Conservation (phyloP, 768 basidiomycete species). For the Lanmaoa pseudosensibilis region DNA sequence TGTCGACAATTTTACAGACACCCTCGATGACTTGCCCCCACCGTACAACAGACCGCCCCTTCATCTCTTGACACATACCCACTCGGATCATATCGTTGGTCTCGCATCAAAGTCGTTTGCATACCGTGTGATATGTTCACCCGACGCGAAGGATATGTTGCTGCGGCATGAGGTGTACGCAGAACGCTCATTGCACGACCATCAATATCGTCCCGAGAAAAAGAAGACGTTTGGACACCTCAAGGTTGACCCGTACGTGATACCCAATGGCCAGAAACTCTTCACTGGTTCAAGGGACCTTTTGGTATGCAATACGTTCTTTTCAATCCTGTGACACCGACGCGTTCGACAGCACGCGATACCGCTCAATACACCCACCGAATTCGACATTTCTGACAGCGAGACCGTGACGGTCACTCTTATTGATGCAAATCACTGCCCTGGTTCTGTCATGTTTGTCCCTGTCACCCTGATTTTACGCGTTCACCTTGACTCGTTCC, state of each 20-base stretch:
- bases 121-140: conserved; percentile 71
- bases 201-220: conserved; percentile 31
- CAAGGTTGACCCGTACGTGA: conserved; percentile 50
- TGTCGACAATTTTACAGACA: conserved; percentile 75
- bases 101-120: conserved; percentile 75
- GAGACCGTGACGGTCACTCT: conserved; percentile 72
- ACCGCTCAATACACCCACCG: conserved; percentile 63
- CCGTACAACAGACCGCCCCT: conserved; percentile 43
- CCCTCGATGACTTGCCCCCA: conserved; percentile 34
- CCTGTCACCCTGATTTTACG: not conserved
- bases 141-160: conserved; percentile 85
- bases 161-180: conserved; percentile 69
- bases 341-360: conserved; percentile 47
- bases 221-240: conserved; percentile 66
- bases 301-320: conserved; percentile 9
- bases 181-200: conserved; percentile 59
- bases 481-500: not conserved
- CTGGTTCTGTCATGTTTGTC: conserved; percentile 86
- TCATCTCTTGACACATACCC: conserved; percentile 86
- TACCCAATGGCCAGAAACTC: conserved; percentile 47
- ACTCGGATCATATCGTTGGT: conserved; percentile 83
- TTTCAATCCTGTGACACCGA: not conserved
- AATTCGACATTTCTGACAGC: conserved; percentile 53
- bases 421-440: conserved; percentile 93
- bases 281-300: conserved; percentile 64